Percentiles rank a stretch among this genome's conserved stretches.
Evolutionary conservation across 2,329 filamentous ascomycete genomes (phyloP).

Genomic region (Mariannaea elegans): DNA sequence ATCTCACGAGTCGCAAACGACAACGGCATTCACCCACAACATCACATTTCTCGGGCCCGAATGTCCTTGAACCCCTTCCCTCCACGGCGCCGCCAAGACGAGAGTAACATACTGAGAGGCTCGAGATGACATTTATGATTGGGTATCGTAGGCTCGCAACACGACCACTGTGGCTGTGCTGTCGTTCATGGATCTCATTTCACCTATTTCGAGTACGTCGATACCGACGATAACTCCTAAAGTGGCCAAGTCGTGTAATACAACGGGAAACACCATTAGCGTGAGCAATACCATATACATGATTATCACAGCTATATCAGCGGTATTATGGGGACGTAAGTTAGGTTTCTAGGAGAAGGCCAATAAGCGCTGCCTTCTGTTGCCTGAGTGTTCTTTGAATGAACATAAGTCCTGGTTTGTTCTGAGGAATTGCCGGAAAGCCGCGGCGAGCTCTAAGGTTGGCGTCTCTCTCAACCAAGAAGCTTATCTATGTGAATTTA

Average conservation of each 20-base stretch:
- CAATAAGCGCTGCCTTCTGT: constrained; percentile 52
- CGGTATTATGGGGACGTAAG: constrained; percentile 78
- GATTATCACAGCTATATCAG: constrained; percentile 75
- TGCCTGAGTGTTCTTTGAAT: not conserved
- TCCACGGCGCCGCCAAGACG: constrained; percentile 10
- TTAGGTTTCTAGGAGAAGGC: constrained; percentile 68
- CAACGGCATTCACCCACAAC: constrained; percentile 32
- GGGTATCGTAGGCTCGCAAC: constrained; percentile 70
- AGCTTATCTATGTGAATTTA: no score
- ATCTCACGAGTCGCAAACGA: not conserved
- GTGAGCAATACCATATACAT: constrained; percentile 80
- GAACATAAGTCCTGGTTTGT: not conserved
- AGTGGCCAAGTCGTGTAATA: constrained; percentile 71
- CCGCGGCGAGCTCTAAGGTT: not conserved
- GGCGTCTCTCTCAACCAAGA: no score
- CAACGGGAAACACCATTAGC: constrained; percentile 75
- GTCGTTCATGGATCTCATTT: constrained; percentile 79
- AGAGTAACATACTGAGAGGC: constrained; percentile 39
- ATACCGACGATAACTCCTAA: constrained; percentile 79
- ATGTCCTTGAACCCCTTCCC: constrained; percentile 37
- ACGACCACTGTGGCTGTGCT: constrained; percentile 72
- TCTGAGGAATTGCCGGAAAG: not conserved
- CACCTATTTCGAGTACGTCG: constrained; percentile 78
- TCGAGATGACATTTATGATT: constrained; percentile 69
- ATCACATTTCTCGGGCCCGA: constrained; percentile 44